phyloP scores from a whole-genome alignment of 1,139 yeast genomes.

The Debaryomyces sp. region DNA sequence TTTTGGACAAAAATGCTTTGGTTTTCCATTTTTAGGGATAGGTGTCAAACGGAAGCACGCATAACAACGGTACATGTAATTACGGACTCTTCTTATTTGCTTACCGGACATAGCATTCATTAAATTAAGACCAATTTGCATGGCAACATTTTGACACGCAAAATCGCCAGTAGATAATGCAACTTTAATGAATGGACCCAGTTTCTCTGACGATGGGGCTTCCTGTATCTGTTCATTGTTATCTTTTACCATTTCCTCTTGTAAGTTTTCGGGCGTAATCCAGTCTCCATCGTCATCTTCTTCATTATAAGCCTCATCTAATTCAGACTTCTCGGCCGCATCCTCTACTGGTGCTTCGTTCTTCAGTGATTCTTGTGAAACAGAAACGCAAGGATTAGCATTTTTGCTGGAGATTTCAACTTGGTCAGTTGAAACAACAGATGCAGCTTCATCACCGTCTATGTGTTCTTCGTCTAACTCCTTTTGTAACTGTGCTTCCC shows the following conservation, averaged over 20 bases:
- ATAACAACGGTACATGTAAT: conserved; percentile 94
- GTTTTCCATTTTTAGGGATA: conserved; percentile 71
- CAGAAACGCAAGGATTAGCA: too few species aligned
- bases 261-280: conserved; percentile 88
- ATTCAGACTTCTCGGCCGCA: conserved; percentile 8
- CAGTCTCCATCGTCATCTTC: conserved; percentile 88
- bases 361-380: not conserved
- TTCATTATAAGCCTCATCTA: conserved; percentile 52
- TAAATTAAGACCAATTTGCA: conserved; percentile 85
- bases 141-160: conserved; percentile 93
- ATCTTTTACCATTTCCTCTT: conserved; percentile 69
- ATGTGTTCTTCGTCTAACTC: conserved; percentile 20
- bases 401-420: conserved; percentile 1
- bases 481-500: conserved; percentile 39
- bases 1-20: conserved; percentile 89
- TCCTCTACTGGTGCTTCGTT: conserved; percentile 11
- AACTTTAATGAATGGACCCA: conserved; percentile 51
- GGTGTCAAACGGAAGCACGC: conserved; percentile 90
- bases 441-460: conserved; percentile 14
- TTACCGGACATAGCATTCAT: conserved; percentile 86
- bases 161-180: conserved; percentile 96
- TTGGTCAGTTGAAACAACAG: conserved; percentile 11
- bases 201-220: conserved; percentile 21
- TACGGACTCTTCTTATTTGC: conserved; percentile 82
- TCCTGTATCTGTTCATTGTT: conserved; percentile 48